These are phyloP conservation scores for Calonectria ilicicola DNA, from an alignment of 2,329 filamentous ascomycete genomes.

Conservation along the genomic window DNA sequence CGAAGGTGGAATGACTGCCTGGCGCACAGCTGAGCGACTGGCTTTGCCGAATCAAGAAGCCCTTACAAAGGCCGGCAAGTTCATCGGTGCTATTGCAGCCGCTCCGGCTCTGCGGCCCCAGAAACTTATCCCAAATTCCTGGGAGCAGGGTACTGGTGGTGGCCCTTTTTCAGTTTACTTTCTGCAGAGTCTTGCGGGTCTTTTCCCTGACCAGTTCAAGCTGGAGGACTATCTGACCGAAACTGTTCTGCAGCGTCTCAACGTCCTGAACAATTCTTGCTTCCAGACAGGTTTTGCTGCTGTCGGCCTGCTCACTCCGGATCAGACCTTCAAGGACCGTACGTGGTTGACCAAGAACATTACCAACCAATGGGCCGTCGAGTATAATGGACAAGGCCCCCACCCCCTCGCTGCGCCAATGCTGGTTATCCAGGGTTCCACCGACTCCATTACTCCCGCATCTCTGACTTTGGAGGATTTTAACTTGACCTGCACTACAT, in stretches of 20 bases:
- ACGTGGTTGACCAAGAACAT: not conserved
- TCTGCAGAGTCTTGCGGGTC: not conserved
- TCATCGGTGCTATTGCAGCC: not conserved
- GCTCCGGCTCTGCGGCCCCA: not conserved
- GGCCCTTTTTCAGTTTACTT: not conserved
- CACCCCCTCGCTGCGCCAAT: not conserved
- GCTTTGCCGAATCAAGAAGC: constrained; percentile 17
- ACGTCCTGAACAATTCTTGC: not conserved
- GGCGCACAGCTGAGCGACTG: constrained; percentile 39
- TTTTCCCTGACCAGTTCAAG: not conserved
- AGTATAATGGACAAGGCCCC: not conserved
- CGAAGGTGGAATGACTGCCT: constrained; percentile 40
- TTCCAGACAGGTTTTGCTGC: not conserved
- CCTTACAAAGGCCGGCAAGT: not conserved
- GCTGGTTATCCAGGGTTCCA: not conserved
- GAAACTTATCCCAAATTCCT: not conserved
- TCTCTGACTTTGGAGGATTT: not conserved
- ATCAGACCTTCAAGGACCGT: not conserved
- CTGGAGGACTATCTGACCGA: not conserved
- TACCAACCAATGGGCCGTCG: not conserved
- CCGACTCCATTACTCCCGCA: not conserved
- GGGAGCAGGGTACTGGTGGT: not conserved
- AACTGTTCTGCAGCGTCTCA: not conserved
- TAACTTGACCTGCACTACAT: not conserved
- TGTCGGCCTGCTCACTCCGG: not conserved